Conservation (phyloP, 2,329 filamentous ascomycete species). For the Pestalotiopsis sp. region DNA sequence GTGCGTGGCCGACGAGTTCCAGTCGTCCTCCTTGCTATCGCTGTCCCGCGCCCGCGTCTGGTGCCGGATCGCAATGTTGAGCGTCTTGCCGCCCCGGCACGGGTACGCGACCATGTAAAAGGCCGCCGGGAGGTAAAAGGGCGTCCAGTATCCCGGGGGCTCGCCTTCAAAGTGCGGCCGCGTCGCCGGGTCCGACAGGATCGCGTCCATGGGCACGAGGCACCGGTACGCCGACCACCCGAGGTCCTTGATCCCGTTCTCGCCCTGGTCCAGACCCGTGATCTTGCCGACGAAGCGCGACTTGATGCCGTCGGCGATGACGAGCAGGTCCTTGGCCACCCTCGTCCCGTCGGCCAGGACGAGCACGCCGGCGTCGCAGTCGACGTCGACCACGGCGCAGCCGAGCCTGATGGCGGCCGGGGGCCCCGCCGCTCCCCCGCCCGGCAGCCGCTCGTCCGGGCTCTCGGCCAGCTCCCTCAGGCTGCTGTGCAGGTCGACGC, state of each 20-base stretch:
- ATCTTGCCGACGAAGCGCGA: conserved; percentile 13
- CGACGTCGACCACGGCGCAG: conserved; percentile 11
- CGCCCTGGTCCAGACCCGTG: conserved; percentile 3
- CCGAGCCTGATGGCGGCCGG: conserved; percentile 11
- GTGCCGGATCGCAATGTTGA: conserved; percentile 17
- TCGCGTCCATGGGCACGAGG: conserved; percentile 16
- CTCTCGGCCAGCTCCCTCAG: conserved; percentile 14
- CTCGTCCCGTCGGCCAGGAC: conserved; percentile 7
- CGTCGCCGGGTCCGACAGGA: conserved; percentile 8
- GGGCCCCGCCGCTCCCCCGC: neutral
- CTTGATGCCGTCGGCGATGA: conserved; percentile 31
- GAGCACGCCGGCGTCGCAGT: conserved; percentile 13
- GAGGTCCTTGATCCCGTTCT: conserved; percentile 5
- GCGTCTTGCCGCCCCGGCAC: conserved; percentile 6
- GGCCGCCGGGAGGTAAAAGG: conserved; percentile 11
- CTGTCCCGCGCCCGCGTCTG: conserved; percentile 8
- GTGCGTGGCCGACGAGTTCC: conserved; percentile 15
- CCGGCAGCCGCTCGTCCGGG: neutral
- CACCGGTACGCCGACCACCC: conserved; percentile 19
- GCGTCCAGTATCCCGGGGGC: conserved; percentile 15
- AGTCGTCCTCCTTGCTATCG: conserved; percentile 2
- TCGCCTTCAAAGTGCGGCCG: conserved; percentile 10
- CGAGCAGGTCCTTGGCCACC: conserved; percentile 27
- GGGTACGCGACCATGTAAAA: conserved; percentile 18
- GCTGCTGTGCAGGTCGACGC: conserved; percentile 14